Conservation (phyloP, 164 flowering plant species). For the Umbilicus rupestris region DNA sequence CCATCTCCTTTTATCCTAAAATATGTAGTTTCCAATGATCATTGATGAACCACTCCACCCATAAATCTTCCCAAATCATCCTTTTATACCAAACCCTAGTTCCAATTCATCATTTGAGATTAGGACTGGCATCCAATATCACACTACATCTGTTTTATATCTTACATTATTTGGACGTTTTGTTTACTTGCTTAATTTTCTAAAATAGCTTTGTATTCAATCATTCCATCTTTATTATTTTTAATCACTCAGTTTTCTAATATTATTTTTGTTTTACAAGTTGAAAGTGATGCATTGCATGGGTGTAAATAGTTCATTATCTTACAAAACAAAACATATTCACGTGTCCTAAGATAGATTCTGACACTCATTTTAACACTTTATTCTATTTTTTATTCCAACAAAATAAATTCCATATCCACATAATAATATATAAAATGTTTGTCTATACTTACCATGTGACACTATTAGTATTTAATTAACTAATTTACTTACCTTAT, state of each 20-base stretch:
- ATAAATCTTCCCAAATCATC: constrained; percentile 6
- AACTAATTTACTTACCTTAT: not conserved
- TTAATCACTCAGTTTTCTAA: too few species aligned
- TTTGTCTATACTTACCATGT: not conserved
- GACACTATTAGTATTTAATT: not conserved
- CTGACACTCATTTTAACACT: not conserved
- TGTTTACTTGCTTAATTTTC: too few species aligned
- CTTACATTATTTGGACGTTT: too few species aligned
- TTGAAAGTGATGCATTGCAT: constrained; percentile 3
- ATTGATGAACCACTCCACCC: not conserved
- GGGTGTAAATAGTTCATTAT: not conserved
- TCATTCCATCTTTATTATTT: too few species aligned
- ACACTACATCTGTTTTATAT: not conserved
- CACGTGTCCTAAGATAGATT: not conserved
- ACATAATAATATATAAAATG: not conserved
- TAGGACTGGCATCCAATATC: not conserved
- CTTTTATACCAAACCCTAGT: constrained; percentile 1
- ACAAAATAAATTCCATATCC: not conserved
- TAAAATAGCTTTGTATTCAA: too few species aligned
- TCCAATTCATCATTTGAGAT: not conserved
- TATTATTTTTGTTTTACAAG: not conserved
- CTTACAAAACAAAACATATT: constrained; percentile 6
- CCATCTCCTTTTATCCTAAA: not conserved
- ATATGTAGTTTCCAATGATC: not conserved
- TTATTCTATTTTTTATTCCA: not conserved